These are phyloP conservation scores for Didymella pinodella DNA, from an alignment of 2,329 filamentous ascomycete genomes.

Conservation along the genomic window DNA sequence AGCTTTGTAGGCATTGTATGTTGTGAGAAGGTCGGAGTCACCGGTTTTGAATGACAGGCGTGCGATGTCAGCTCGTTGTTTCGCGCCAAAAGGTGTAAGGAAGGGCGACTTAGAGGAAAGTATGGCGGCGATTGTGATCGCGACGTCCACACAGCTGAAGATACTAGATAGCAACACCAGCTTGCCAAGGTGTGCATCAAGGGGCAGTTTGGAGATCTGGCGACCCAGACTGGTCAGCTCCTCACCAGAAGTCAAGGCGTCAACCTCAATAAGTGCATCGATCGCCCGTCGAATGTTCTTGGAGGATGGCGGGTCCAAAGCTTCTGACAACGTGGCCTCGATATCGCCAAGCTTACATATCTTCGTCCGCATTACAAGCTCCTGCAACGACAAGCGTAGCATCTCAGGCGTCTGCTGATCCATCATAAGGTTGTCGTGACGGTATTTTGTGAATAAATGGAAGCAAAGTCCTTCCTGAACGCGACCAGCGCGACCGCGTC, in stretches of 20 bases:
- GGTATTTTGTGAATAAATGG: slow-evolving; percentile 89
- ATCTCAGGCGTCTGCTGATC: slow-evolving; percentile 97
- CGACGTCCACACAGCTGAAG: slow-evolving; percentile 90
- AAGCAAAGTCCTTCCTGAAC: slow-evolving; percentile 96
- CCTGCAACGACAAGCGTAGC: slow-evolving; percentile 90
- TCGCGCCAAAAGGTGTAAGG: slow-evolving; percentile 82
- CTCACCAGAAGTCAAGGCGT: slow-evolving; percentile 81
- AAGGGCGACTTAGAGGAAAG: slow-evolving; percentile 96
- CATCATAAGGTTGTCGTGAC: slow-evolving; percentile 83
- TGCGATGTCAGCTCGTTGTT: slow-evolving; percentile 81
- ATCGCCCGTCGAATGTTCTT: slow-evolving; percentile 95
- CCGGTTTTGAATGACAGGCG: slow-evolving; percentile 80
- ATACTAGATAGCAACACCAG: slow-evolving; percentile 85
- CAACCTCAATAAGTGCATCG: slow-evolving; percentile 91
- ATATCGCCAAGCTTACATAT: slow-evolving; percentile 96
- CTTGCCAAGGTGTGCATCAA: slow-evolving; percentile 95
- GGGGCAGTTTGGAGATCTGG: slow-evolving; percentile 84
- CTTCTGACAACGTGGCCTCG: slow-evolving; percentile 85
- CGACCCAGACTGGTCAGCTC: slow-evolving; percentile 85
- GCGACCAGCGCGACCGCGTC: slow-evolving; percentile 90
- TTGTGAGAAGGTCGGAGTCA: slow-evolving; percentile 89
- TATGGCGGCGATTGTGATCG: slow-evolving; percentile 90
- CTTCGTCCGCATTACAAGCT: slow-evolving; percentile 94
- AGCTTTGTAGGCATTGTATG: slow-evolving; percentile 89
- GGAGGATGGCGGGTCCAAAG: slow-evolving; percentile 85